Conservation (phyloP, 2,329 filamentous ascomycete species). For the Aspergillus quadrilineatus region DNA sequence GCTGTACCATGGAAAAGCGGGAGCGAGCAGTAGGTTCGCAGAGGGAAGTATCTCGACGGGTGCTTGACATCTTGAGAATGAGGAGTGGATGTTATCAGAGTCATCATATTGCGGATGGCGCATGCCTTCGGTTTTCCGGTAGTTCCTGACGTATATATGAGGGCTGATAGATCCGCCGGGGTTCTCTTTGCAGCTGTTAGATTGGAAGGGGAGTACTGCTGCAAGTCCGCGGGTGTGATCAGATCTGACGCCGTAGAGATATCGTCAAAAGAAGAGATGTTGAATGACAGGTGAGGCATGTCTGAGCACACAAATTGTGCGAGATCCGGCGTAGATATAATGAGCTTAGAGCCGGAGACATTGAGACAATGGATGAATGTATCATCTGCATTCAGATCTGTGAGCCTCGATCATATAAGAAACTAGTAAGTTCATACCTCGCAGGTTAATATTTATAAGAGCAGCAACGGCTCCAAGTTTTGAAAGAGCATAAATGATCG, state of each 20-base stretch:
- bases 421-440: constrained; percentile 34
- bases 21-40: constrained; percentile 50
- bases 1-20: constrained; percentile 53
- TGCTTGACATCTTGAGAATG: constrained; percentile 37
- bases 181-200: constrained; percentile 34
- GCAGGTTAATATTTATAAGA: constrained; percentile 49
- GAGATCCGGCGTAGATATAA: constrained; percentile 49
- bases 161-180: constrained; percentile 34
- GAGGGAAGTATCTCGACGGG: constrained; percentile 43
- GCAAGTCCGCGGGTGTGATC: constrained; percentile 27
- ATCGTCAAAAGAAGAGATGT: constrained; percentile 38
- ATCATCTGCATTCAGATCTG: constrained; percentile 32
- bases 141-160: constrained; percentile 53
- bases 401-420: neutral
- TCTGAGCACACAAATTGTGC: constrained; percentile 35
- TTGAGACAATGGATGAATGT: constrained; percentile 48
- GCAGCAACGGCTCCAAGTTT: constrained; percentile 48
- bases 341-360: constrained; percentile 41
- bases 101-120: constrained; percentile 41
- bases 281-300: constrained; percentile 40
- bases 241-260: constrained; percentile 25
- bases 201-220: constrained; percentile 25
- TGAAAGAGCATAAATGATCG: constrained; percentile 45
- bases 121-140: constrained; percentile 51
- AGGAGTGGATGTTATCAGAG: constrained; percentile 39